Percentiles rank a stretch among this genome's conserved stretches.
Evolutionary conservation across 768 basidiomycete species (phyloP).

Genomic region (Tulasnella sp.): DNA sequence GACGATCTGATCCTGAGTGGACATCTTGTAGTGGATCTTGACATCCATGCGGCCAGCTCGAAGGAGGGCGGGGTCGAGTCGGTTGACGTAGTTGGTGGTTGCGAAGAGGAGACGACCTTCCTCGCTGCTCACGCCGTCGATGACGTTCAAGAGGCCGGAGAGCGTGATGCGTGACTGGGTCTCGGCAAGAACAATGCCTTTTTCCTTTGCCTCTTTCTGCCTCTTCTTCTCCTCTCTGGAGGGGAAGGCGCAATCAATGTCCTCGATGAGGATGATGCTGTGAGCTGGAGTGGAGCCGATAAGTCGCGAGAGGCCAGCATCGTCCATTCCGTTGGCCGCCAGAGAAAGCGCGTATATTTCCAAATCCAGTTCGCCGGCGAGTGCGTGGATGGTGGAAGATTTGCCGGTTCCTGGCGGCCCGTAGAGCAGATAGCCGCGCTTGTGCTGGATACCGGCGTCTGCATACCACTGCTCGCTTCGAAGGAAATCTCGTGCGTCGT

Average conservation of each 20-base stretch:
- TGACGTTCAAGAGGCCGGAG: conserved; percentile 53
- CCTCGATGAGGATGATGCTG: conserved; percentile 55
- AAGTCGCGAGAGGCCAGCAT: conserved; percentile 46
- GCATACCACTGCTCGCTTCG: conserved; percentile 55
- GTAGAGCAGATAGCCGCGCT: conserved; percentile 53
- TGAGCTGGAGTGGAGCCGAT: conserved; percentile 48
- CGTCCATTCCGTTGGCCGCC: conserved; percentile 50
- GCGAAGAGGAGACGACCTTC: conserved; percentile 61
- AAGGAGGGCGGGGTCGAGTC: conserved; percentile 53
- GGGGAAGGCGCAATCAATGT: conserved; percentile 59
- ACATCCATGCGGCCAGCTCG: conserved; percentile 57
- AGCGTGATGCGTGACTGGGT: conserved; percentile 45
- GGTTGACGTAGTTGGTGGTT: conserved; percentile 55
- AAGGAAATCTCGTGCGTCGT: conserved; percentile 53
- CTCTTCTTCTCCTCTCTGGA: conserved; percentile 44
- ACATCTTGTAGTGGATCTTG: conserved; percentile 50
- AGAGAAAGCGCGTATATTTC: conserved; percentile 46
- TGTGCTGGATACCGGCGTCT: conserved; percentile 54
- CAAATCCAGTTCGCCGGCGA: conserved; percentile 35
- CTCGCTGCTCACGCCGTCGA: conserved; percentile 57
- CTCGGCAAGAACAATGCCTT: conserved; percentile 27
- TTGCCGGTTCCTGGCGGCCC: conserved; percentile 63
- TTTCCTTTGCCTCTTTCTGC: conserved; percentile 23
- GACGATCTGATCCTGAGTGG: conserved; percentile 46
- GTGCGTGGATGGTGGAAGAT: conserved; percentile 52